Evolutionary conservation across 495 filamentous ascomycete species (phyloP).

Genomic region (Lasiosphaeria ovina): DNA sequence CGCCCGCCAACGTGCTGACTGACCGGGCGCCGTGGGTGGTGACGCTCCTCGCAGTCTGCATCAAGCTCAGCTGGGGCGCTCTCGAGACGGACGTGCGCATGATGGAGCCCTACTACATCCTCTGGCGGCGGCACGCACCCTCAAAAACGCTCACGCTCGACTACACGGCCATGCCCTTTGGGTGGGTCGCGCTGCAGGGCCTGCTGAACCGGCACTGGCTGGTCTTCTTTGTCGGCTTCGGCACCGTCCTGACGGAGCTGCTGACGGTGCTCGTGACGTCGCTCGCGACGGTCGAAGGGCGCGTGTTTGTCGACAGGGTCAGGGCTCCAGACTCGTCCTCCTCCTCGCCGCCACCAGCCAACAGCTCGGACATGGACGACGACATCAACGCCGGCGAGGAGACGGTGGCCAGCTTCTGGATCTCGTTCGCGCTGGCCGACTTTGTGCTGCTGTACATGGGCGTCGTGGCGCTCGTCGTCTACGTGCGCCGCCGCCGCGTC

Average conservation of each 20-base stretch:
- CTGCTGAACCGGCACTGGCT: conserved; percentile 62
- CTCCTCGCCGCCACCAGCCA: not conserved
- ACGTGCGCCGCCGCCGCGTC: conserved; percentile 53
- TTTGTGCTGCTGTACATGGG: conserved; percentile 58
- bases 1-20: conserved; percentile 51
- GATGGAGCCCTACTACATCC: conserved; percentile 72
- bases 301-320: conserved; percentile 43
- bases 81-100: conserved; percentile 71
- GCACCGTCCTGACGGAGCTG: conserved; percentile 62
- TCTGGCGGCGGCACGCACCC: conserved; percentile 61
- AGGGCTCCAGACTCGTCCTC: conserved; percentile 10
- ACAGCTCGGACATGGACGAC: conserved; percentile 11
- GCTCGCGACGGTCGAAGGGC: conserved; percentile 57
- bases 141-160: conserved; percentile 64
- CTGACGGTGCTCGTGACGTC: conserved; percentile 66
- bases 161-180: conserved; percentile 68
- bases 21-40: conserved; percentile 62
- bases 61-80: conserved; percentile 66
- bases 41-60: conserved; percentile 58
- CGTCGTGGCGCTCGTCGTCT: conserved; percentile 52
- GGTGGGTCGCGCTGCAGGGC: conserved; percentile 59
- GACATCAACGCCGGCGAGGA: conserved; percentile 56
- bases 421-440: conserved; percentile 56
- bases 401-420: conserved; percentile 57
- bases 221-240: conserved; percentile 59